A percentile compares a stretch with the other conserved stretches of the same genome.
Evolutionary conservation across 2,329 filamentous ascomycete genomes (phyloP).

Genomic region (Knoxdaviesia proteae): DNA sequence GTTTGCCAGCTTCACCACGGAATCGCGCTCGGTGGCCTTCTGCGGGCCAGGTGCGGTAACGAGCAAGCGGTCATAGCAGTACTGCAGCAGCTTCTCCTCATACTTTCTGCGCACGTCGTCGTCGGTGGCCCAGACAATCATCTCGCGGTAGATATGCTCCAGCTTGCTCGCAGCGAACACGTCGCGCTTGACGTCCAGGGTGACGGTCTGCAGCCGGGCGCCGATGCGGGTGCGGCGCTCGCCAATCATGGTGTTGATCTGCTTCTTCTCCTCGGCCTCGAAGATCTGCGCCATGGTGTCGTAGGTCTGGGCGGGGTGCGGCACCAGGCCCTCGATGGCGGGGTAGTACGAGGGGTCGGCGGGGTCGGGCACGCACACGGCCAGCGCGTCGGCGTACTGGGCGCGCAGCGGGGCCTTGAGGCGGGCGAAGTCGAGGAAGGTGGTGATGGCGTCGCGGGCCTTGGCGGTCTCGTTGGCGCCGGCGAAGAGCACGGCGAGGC

Average conservation of each 20-base stretch:
- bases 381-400: constrained; percentile 59
- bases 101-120: constrained; percentile 68
- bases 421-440: constrained; percentile 55
- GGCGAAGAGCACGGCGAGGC: constrained; percentile 32
- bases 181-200: constrained; percentile 68
- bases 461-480: constrained; percentile 43
- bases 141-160: constrained; percentile 58
- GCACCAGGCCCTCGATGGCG: constrained; percentile 65
- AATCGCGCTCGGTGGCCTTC: constrained; percentile 50
- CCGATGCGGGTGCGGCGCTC: constrained; percentile 76
- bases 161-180: constrained; percentile 56
- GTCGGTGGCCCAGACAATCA: constrained; percentile 80
- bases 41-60: constrained; percentile 40
- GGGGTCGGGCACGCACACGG: constrained; percentile 58
- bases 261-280: constrained; percentile 71
- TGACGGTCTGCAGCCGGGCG: constrained; percentile 66
- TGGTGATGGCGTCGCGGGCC: constrained; percentile 51
- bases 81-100: constrained; percentile 73
- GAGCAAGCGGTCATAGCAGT: constrained; percentile 59
- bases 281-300: constrained; percentile 63
- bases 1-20: constrained; percentile 56
- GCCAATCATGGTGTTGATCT: constrained; percentile 74
- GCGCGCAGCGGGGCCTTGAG: no score
- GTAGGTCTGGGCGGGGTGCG: constrained; percentile 62
- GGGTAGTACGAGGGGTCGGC: constrained; percentile 41